Evolutionary conservation across 2,329 filamentous ascomycete species (phyloP).

Genomic region (Hawksworthiomyces lignivorus): DNA sequence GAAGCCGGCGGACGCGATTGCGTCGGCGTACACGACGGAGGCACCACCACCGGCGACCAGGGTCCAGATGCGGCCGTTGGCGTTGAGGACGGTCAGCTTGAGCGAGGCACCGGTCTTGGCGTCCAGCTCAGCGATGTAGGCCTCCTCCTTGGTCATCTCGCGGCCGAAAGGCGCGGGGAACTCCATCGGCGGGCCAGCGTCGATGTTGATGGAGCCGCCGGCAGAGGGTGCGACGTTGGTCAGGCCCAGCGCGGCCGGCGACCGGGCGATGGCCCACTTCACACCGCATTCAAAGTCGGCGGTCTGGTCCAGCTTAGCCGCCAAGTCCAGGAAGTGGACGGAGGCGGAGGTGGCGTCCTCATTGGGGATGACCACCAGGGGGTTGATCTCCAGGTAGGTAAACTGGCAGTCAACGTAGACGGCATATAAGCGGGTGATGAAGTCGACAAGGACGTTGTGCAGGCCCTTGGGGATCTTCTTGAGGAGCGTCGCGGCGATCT

Average conservation of each 20-base stretch:
- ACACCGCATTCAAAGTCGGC: constrained; percentile 98
- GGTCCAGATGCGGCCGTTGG: constrained; percentile 90
- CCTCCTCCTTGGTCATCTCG: constrained; percentile 97
- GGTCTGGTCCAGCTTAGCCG: constrained; percentile 97
- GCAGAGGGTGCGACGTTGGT: constrained; percentile 55
- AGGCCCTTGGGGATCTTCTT: constrained; percentile 91
- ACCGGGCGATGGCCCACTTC: constrained; percentile 96
- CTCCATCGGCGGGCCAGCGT: constrained; percentile 95
- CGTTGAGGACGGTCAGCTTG: constrained; percentile 94
- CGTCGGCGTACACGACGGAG: constrained; percentile 97
- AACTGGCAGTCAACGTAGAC: constrained; percentile 99
- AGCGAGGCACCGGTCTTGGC: constrained; percentile 98
- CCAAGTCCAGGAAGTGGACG: constrained; percentile 96
- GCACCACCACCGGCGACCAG: constrained; percentile 98
- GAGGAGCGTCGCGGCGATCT: constrained; percentile 77
- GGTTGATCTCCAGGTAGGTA: constrained; percentile 99
- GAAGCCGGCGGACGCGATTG: constrained; percentile 93
- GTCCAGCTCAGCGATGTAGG: constrained; percentile 97
- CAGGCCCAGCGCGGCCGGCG: constrained; percentile 79
- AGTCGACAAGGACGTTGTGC: constrained; percentile 97
- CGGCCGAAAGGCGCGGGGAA: constrained; percentile 98
- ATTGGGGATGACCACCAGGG: constrained; percentile 95
- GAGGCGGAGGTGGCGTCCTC: constrained; percentile 83
- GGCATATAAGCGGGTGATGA: constrained; percentile 95
- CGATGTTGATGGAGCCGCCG: constrained; percentile 76